These are phyloP conservation scores for Candolleomyces eurysporus DNA, from an alignment of 768 basidiomycete genomes.

Conservation along the genomic window DNA sequence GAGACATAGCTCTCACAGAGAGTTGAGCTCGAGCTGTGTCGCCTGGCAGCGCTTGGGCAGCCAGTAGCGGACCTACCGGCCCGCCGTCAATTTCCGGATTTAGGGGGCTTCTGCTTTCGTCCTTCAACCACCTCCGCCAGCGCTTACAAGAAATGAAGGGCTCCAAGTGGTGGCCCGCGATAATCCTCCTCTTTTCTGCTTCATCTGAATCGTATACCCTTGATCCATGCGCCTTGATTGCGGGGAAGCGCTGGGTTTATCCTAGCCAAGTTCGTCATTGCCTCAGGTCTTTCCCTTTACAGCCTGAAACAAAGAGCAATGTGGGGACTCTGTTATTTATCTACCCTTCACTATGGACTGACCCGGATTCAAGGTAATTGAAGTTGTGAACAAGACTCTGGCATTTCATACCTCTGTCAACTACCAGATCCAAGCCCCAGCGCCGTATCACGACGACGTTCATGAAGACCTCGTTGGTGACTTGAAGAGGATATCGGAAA, in stretches of 20 bases:
- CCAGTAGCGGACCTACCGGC: too few relatives aligned
- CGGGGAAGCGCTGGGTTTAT: slow-evolving; percentile 53
- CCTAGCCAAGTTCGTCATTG: slow-evolving; percentile 52
- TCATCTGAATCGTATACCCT: not conserved
- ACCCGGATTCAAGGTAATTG: slow-evolving; percentile 39
- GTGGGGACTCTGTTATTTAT: slow-evolving; percentile 27
- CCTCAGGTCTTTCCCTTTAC: slow-evolving; percentile 46
- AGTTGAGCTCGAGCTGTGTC: not conserved
- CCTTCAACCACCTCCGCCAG: too few relatives aligned
- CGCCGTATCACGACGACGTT: slow-evolving; percentile 51
- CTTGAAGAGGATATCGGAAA: slow-evolving; percentile 43
- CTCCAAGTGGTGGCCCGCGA: not conserved
- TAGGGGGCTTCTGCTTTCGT: too few relatives aligned
- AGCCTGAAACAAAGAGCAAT: slow-evolving; percentile 47
- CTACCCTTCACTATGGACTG: not conserved
- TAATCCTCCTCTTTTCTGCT: not conserved
- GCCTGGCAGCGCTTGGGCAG: too few relatives aligned
- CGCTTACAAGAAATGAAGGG: too few relatives aligned
- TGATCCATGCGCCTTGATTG: slow-evolving; percentile 53
- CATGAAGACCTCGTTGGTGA: slow-evolving; percentile 55
- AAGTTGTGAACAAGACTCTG: slow-evolving; percentile 55
- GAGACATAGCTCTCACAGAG: slow-evolving; percentile 8
- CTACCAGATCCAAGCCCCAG: slow-evolving; percentile 54
- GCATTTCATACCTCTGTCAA: slow-evolving; percentile 63
- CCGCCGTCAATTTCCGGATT: too few relatives aligned